Percentiles rank a stretch among this genome's conserved stretches.
Conservation (phyloP, 257 asterid genomes). For the Ballota nigra region DNA sequence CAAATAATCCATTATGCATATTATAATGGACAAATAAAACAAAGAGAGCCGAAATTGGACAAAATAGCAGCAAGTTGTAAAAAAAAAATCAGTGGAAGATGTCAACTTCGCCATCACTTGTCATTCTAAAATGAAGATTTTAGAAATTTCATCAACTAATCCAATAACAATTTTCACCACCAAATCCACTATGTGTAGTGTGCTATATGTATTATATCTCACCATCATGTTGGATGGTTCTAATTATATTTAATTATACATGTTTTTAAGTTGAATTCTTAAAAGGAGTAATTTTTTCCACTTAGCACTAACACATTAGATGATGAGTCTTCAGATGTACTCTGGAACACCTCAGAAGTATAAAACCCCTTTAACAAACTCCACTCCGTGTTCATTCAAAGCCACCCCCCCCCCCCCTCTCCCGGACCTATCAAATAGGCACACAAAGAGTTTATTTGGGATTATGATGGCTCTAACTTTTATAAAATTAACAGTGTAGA, state of each 20-base stretch:
- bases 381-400: neutral
- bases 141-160: neutral
- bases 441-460: neutral
- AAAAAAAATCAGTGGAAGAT: neutral
- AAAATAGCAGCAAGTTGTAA: too few relatives aligned
- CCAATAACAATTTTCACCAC: neutral
- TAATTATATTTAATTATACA: neutral
- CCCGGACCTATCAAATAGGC: neutral
- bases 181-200: neutral
- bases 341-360: neutral
- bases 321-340: neutral
- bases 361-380: neutral
- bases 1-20: too few relatives aligned
- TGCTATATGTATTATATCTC: neutral
- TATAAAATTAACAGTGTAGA: neutral
- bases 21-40: too few relatives aligned
- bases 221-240: neutral
- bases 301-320: neutral
- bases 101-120: neutral
- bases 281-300: too few relatives aligned
- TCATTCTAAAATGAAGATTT: neutral
- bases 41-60: too few relatives aligned
- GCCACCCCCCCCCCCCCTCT: too few relatives aligned
- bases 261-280: too few relatives aligned
- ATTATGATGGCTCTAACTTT: neutral